A percentile compares a stretch with the other conserved stretches of the same genome.
phyloP scores from a whole-genome alignment of 192 early-diverging fungal genomes.

The Kickxella alabastrina region DNA sequence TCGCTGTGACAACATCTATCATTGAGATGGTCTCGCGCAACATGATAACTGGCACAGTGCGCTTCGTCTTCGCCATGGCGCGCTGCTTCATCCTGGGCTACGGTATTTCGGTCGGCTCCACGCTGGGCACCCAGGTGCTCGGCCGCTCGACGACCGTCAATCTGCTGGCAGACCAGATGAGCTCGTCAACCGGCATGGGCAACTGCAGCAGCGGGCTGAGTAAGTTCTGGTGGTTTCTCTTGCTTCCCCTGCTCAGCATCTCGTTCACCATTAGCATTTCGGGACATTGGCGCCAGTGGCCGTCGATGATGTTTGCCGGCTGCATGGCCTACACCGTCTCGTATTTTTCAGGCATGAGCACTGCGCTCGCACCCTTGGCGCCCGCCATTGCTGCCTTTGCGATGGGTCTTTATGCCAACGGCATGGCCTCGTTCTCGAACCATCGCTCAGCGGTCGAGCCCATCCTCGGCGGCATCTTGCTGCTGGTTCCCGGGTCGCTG shows the following conservation, averaged over 20 bases:
- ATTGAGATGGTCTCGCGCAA: constrained; percentile 87
- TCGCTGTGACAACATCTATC: constrained; percentile 76
- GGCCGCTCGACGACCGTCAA: constrained; percentile 32
- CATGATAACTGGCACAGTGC: constrained; percentile 79
- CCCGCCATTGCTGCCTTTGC: constrained; percentile 71
- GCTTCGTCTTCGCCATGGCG: constrained; percentile 77
- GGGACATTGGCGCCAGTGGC: constrained; percentile 63
- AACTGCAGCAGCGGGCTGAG: constrained; percentile 31
- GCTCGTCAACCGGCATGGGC: constrained; percentile 18
- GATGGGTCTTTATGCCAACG: constrained; percentile 74
- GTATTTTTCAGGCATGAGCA: constrained; percentile 57
- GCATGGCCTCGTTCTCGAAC: constrained; percentile 69
- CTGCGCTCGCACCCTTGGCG: constrained; percentile 54
- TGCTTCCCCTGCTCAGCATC: constrained; percentile 57
- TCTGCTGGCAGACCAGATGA: constrained; percentile 25
- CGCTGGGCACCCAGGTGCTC: constrained; percentile 57
- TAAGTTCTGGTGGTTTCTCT: constrained; percentile 56
- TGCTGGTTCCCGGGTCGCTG: constrained; percentile 81
- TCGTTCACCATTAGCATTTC: constrained; percentile 59
- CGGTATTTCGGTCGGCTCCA: constrained; percentile 64
- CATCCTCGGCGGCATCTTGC: constrained; percentile 73
- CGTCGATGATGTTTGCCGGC: constrained; percentile 64
- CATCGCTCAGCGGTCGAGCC: constrained; percentile 71
- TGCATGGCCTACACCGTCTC: constrained; percentile 68
- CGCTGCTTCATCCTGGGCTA: constrained; percentile 75